These are phyloP conservation scores for Neonothopanus nambi DNA, from an alignment of 1,284 basidiomycete genomes.

Conservation along the genomic window DNA sequence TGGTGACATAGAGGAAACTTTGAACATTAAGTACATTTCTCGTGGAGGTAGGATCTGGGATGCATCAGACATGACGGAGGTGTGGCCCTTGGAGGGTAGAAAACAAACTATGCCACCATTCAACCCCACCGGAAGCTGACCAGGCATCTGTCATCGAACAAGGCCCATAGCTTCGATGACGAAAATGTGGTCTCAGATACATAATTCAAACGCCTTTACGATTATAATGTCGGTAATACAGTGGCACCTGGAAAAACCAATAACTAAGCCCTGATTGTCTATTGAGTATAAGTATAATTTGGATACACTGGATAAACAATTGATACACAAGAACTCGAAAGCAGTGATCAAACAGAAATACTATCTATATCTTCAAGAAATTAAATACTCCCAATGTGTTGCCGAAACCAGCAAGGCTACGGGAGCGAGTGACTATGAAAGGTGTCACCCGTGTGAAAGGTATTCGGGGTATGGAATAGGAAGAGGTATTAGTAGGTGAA, in stretches of 20 bases:
- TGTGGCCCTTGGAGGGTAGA: constrained; percentile 65
- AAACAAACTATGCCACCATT: constrained; percentile 54
- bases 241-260: no score
- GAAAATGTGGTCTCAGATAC: no score
- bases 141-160: no score
- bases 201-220: no score
- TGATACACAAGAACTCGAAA: no score
- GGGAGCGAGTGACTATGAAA: constrained; percentile 48
- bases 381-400: constrained; percentile 74
- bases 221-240: no score
- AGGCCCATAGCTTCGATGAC: no score
- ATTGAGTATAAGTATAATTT: no score
- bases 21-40: constrained; percentile 52
- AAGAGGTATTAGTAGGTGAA: constrained; percentile 18
- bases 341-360: no score
- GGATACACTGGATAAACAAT: no score
- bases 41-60: constrained; percentile 69
- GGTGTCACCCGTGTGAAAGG: constrained; percentile 78
- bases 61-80: constrained; percentile 62
- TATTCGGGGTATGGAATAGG: constrained; percentile 48
- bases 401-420: constrained; percentile 72
- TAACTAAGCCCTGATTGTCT: no score
- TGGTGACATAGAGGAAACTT: constrained; percentile 50
- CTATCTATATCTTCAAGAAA: constrained; percentile 30
- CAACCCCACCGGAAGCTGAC: constrained; percentile 31